These are phyloP conservation scores for Diddensiella caesifluorescens DNA, from an alignment of 805 yeast species.

Conservation along the genomic window DNA sequence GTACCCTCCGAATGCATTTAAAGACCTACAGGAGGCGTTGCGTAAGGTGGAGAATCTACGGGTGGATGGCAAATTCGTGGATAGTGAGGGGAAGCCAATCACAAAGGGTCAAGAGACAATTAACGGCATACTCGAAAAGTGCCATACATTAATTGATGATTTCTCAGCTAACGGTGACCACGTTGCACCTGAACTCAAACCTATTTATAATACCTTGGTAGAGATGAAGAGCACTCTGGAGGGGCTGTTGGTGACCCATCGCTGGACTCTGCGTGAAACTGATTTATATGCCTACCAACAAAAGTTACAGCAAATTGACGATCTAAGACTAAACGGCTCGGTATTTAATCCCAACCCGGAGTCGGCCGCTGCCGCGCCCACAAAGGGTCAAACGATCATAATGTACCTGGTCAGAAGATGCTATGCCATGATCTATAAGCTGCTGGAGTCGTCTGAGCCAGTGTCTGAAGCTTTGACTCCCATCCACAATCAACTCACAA, in stretches of 20 bases:
- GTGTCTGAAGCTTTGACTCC: conserved; percentile 92
- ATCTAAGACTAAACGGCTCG: conserved; percentile 56
- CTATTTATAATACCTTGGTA: conserved; percentile 58
- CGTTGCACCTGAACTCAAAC: conserved; percentile 46
- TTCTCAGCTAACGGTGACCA: conserved; percentile 43
- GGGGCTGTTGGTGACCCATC: conserved; percentile 78
- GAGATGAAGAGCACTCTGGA: conserved; percentile 70
- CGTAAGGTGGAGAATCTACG: conserved; percentile 43
- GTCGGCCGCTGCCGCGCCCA: conserved; percentile 6
- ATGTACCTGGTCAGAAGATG: conserved; percentile 83
- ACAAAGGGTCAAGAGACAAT: conserved; percentile 29
- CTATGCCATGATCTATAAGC: conserved; percentile 82
- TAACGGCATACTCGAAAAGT: conserved; percentile 61
- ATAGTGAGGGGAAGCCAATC: conserved; percentile 23
- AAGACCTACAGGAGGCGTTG: conserved; percentile 37
- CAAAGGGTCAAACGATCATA: conserved; percentile 39
- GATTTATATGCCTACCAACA: conserved; percentile 83
- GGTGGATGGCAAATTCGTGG: conserved; percentile 50
- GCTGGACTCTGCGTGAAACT: conserved; percentile 97
- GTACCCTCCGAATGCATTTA: conserved; percentile 31
- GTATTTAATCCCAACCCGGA: conserved; percentile 33
- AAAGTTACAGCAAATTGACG: conserved; percentile 67
- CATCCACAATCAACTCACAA: conserved; percentile 84
- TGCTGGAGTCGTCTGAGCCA: conserved; percentile 89
- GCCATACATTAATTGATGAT: conserved; percentile 70